phyloP scores from a whole-genome alignment of 306 rosid species.

The Acacia melanoxylon region DNA sequence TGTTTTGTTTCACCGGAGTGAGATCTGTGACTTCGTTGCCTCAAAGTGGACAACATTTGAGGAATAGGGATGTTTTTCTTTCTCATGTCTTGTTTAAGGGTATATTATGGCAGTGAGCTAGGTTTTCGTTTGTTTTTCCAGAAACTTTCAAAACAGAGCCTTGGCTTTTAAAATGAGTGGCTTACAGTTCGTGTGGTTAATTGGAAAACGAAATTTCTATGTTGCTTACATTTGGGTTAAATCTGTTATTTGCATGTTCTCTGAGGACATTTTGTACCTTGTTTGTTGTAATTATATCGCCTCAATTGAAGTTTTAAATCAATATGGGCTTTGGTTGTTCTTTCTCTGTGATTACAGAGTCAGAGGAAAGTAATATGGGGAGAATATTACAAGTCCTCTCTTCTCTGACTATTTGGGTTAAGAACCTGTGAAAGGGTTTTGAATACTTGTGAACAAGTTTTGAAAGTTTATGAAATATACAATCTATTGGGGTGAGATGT shows the following conservation, averaged over 20 bases:
- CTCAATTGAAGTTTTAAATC: conserved; percentile 2
- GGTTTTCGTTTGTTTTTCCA: neutral
- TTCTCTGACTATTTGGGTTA: neutral
- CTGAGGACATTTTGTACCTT: conserved; percentile 15
- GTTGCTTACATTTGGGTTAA: conserved; percentile 27
- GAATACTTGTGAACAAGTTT: conserved; percentile 12
- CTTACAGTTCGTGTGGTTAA: neutral
- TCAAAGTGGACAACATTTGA: neutral
- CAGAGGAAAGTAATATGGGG: neutral
- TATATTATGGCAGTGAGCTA: neutral
- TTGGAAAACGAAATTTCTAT: neutral
- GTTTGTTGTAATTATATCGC: neutral
- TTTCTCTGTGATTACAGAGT: neutral
- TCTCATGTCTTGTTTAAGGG: neutral
- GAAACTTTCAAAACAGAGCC: neutral
- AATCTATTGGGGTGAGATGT: neutral
- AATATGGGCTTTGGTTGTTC: neutral
- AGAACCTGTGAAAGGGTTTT: neutral
- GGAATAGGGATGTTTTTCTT: neutral
- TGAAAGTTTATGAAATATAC: neutral
- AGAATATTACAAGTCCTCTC: neutral
- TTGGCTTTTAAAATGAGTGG: neutral
- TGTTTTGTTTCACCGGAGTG: conserved; percentile 3
- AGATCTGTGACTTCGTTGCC: conserved; percentile 16
- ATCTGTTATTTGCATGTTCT: conserved; percentile 38